Base-by-base conservation (phyloP, 1,139 yeast genomes). In the Entelexis paramagnoliae region DNA sequence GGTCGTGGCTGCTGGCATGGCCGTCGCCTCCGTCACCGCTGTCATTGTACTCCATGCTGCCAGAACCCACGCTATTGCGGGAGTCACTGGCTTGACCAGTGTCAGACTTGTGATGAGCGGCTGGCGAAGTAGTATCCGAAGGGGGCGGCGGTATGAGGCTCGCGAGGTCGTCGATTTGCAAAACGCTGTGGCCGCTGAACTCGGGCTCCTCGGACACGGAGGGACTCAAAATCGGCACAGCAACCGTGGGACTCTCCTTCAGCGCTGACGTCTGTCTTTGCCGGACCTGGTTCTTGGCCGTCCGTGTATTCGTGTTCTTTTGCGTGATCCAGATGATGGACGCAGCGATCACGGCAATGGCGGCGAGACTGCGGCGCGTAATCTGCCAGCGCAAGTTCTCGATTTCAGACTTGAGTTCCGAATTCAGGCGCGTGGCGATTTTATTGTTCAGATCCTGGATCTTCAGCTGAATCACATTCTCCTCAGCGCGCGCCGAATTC, bases 371-470 rank as follows among this genome's bases (percentile, higher is more conserved):
- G 67, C 94, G 79, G 54, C 96, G 74, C 5, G 96, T 88, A 44
- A 91, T 79, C 65, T 87, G 89, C 98, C 98, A 91, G 62, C 97
- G 73, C 57, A 89, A 73, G 55, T 82, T 79, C 66, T 91, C 98
- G 56, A 88, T 84, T 55, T 87, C 94, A 0, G 91, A 81, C 64
- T 87, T 79, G 67, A 88, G 77, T 19, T 85, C 91, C 38, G 94
- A 81, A 55, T 81, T 79, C 59, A 91, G 75, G 60, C 84, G 87
- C 7, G 94, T 85, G 22, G 87, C 79, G 54, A 91, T 89, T 61
- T 86, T 81, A 67, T 88, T 89, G 59, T 85, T 83, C 46, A 93
- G 76, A 62, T 86, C 96, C 63, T 87, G 95, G 52, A 88, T 80
- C 59, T 78, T 75, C 58, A 86, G 70, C 61, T 82, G 81, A 39